A percentile compares a stretch with the other conserved stretches of the same genome.
phyloP scores from a whole-genome alignment of 352 stramenopile genomes.

The Globisporangium carolinianum region DNA sequence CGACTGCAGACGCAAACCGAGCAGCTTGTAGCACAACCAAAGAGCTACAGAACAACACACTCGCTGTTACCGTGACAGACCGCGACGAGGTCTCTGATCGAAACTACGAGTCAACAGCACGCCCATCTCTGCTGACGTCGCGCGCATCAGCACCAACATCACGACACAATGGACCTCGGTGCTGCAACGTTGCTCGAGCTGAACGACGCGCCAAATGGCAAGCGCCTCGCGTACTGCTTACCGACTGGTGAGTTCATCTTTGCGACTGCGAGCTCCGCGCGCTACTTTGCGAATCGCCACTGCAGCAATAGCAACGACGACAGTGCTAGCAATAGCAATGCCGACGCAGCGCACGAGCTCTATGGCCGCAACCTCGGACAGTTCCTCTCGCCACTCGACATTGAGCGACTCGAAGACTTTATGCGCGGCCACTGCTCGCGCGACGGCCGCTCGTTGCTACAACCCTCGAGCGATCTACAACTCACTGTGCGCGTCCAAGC shows the following conservation, averaged over 20 bases:
- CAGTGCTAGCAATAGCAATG: background rate
- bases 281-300: constrained; percentile 21
- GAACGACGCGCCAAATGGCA: constrained; percentile 34
- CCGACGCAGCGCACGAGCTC: constrained; percentile 25
- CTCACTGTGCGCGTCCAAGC: constrained; percentile 37
- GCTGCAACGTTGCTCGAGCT: constrained; percentile 62
- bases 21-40: background rate
- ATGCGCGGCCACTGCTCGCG: constrained; percentile 21
- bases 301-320: background rate
- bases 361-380: constrained; percentile 59
- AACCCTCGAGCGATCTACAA: constrained; percentile 22
- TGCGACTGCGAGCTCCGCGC: constrained; percentile 37
- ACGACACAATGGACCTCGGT: constrained; percentile 32
- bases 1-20: too few species aligned
- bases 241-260: constrained; percentile 72
- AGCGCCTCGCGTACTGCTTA: constrained; percentile 59
- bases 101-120: too few species aligned
- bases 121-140: too few species aligned
- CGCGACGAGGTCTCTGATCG: too few species aligned
- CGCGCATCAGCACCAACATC: background rate
- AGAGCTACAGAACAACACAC: background rate
- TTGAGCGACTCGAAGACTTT: constrained; percentile 62
- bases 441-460: constrained; percentile 12
- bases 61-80: too few species aligned
- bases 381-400: constrained; percentile 44